Evolutionary conservation across 1,139 yeast species (phyloP), one percentile per base, ranked within the genome.

Genomic region (Lodderomyces beijingensis): DNA sequence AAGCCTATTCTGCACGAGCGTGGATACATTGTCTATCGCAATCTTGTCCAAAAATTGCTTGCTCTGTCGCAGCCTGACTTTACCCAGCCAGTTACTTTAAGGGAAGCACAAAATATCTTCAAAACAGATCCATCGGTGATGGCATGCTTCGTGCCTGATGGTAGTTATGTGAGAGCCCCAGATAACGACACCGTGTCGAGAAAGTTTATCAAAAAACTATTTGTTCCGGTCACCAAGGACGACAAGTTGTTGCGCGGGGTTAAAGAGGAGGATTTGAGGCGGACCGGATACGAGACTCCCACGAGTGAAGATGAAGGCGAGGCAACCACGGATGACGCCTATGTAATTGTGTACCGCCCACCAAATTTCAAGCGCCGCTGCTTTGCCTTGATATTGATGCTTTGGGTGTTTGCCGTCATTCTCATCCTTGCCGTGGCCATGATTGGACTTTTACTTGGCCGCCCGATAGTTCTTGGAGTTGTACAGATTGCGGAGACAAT

Each of bases 161-260:
- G 99, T 2, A 65, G 65, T 30, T 82, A 75, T 49, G 77, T 88
- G 24, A 74, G 98, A 34, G 98, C 89, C 0, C 98, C 98, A 1
- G 82, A 77, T 38, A 74, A 75, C 41, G 96, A 88, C 50, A 78
- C 79, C 7, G 77, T 83, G 16, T 76, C 93, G 0, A 65, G 88
- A 41, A 72, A 66, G 30, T 76, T 69, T 43, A 72, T 81, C 23
- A 77, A 74, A 45, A 70, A 72, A 32, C 57, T 88, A 40, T 91
- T 93, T 57, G 80, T 85, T 4, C 76, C 86, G 0, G 97, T 91
- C 2, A 83, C 94, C 1, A 82, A 78, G 44, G 83, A 81, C 46
- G 96, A 89, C 53, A 68, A 70, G 36, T 65, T 85, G 12, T 31
- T 36, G 29, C 19, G 13, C 24, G 32, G 22, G 8, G 11, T 24